Evolutionary conservation across 2,329 filamentous ascomycete genomes (phyloP).

Genomic region (Fusarium pseudograminearum): DNA sequence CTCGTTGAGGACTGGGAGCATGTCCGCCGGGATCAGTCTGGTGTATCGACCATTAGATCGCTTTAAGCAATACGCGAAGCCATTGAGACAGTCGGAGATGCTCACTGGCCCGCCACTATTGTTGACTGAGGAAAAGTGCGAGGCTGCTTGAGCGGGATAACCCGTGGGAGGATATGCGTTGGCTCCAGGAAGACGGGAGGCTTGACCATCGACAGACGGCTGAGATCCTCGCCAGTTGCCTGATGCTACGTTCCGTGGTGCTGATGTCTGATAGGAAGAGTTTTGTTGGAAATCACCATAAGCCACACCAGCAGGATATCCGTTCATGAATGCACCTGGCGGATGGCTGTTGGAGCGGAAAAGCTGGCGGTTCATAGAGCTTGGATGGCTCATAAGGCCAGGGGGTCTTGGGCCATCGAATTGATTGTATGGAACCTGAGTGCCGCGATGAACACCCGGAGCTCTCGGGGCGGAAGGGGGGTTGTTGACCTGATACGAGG

Average conservation of each 20-base stretch:
- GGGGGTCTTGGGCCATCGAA: neutral
- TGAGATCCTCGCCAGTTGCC: conserved; percentile 41
- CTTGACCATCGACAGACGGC: neutral
- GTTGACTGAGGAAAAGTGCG: neutral
- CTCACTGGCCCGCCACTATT: conserved; percentile 23
- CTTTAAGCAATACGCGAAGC: conserved; percentile 38
- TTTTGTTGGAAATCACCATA: conserved; percentile 34
- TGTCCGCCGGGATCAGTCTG: conserved; percentile 38
- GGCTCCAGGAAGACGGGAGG: neutral
- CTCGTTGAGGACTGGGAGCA: conserved; percentile 51
- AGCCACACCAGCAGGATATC: conserved; percentile 8
- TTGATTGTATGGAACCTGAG: neutral
- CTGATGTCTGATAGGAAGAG: conserved; percentile 19
- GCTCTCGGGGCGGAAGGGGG: conserved; percentile 1
- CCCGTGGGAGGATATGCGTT: conserved; percentile 32
- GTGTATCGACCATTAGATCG: conserved; percentile 33
- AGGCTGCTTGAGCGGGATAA: neutral
- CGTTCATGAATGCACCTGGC: neutral
- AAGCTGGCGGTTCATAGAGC: neutral
- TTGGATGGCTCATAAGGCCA: neutral
- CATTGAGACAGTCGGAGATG: conserved; percentile 37
- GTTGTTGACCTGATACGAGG: conserved; percentile 6
- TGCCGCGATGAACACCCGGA: conserved; percentile 3
- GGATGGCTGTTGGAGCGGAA: conserved; percentile 8
- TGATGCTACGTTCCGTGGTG: conserved; percentile 39